Evolutionary conservation across 1,139 yeast species (phyloP).

Genomic region (Yamadazyma friedrichii): DNA sequence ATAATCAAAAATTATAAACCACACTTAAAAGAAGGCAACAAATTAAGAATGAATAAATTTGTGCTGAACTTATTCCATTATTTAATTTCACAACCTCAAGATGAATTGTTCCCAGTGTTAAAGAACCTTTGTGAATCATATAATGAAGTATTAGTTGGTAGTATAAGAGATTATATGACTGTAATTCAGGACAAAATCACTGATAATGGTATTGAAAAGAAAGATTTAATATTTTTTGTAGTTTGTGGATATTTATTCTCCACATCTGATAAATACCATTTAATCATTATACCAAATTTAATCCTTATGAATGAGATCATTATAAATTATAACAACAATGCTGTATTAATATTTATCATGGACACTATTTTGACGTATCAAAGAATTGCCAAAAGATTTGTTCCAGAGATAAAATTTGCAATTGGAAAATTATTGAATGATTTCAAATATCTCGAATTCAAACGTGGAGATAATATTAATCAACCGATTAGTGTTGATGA

Average conservation of each 20-base stretch:
- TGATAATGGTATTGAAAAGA: constrained; percentile 27
- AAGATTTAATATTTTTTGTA: constrained; percentile 67
- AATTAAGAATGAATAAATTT: constrained; percentile 67
- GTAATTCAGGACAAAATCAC: constrained; percentile 51
- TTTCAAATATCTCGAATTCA: not conserved
- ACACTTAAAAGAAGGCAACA: constrained; percentile 76
- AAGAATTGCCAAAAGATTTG: constrained; percentile 70
- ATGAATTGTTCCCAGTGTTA: constrained; percentile 43
- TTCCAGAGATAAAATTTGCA: constrained; percentile 74
- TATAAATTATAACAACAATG: constrained; percentile 18
- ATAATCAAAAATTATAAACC: constrained; percentile 71
- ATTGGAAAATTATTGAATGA: constrained; percentile 9
- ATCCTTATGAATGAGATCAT: constrained; percentile 72
- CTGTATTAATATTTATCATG: constrained; percentile 53
- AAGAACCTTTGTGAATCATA: constrained; percentile 65
- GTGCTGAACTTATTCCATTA: constrained; percentile 66
- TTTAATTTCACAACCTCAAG: constrained; percentile 20
- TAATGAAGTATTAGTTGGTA: constrained; percentile 59
- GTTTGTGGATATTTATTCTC: constrained; percentile 79
- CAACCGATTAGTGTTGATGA: constrained; percentile 17
- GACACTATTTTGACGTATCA: constrained; percentile 72
- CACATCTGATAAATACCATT: constrained; percentile 93
- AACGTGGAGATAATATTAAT: constrained; percentile 7
- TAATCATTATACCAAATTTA: constrained; percentile 81
- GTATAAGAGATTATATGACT: constrained; percentile 30